Conservation (phyloP, 257 asterid species). For the Ehretia macrophylla region DNA sequence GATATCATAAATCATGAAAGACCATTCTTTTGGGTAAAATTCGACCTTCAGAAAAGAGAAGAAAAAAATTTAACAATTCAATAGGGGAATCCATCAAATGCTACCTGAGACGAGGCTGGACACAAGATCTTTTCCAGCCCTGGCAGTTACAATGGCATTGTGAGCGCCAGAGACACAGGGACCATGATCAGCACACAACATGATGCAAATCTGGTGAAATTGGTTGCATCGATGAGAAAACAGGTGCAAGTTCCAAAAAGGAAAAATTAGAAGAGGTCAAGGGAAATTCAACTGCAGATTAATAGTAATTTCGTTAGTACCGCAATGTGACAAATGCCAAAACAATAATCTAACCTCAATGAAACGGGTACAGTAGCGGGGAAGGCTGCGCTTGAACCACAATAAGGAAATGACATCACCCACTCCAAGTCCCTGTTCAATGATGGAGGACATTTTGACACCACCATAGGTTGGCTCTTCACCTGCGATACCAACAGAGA, state of each 20-base stretch:
- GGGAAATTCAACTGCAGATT: neutral
- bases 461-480: conserved; percentile 98
- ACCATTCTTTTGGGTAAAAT: neutral
- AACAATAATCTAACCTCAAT: conserved; percentile 58
- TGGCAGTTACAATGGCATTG: conserved; percentile 92
- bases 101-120: conserved; percentile 97
- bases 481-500: conserved; percentile 43
- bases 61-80: neutral
- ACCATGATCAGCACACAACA: conserved; percentile 99
- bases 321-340: conserved; percentile 3
- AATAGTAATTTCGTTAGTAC: neutral
- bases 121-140: conserved; percentile 98
- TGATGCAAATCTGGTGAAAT: conserved; percentile 72
- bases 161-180: conserved; percentile 99
- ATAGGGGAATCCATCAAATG: neutral
- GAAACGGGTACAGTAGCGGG: conserved; percentile 91
- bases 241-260: conserved; percentile 4
- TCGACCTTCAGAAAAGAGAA: neutral
- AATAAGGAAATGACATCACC: conserved; percentile 94
- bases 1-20: conserved; percentile 2
- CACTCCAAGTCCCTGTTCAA: conserved; percentile 93
- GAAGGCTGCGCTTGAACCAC: conserved; percentile 99
- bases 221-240: conserved; percentile 9
- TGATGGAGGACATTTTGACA: conserved; percentile 94
- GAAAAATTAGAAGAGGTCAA: neutral